These are phyloP conservation scores for Amoebophrya sp. DNA, from an alignment of 169 alveolate species.

Conservation along the genomic window DNA sequence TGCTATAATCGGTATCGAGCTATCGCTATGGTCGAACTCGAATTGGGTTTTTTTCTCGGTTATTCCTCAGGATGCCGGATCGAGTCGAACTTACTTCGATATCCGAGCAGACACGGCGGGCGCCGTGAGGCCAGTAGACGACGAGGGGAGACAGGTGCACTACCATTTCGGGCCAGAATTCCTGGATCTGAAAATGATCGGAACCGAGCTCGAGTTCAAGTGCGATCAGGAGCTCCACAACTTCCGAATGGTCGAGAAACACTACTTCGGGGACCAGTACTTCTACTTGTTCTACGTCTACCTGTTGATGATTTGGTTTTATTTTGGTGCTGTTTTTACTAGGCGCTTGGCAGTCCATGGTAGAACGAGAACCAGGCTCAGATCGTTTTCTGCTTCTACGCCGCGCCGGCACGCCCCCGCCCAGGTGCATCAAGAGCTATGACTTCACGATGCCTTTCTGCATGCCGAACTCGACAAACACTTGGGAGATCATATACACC, in stretches of 20 bases:
- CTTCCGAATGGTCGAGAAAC: conserved; percentile 62
- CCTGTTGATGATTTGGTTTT: too few species aligned
- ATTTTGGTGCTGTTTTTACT: too few species aligned
- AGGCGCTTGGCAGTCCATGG: too few species aligned
- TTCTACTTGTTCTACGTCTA: background rate
- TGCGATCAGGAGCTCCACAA: conserved; percentile 49
- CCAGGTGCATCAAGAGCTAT: conserved; percentile 32
- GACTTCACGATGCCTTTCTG: conserved; percentile 62
- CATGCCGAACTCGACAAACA: conserved; percentile 55
- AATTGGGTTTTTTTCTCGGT: conserved; percentile 25
- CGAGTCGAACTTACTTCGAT: too few species aligned
- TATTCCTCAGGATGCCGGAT: conserved; percentile 29
- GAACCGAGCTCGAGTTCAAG: conserved; percentile 48
- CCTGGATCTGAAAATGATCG: conserved; percentile 49
- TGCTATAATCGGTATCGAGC: background rate
- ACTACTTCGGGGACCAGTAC: conserved; percentile 46
- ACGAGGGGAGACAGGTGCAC: conserved; percentile 44
- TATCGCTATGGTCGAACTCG: conserved; percentile 40
- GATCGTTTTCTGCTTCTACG: too few species aligned
- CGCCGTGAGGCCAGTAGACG: too few species aligned
- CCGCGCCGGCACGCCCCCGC: too few species aligned
- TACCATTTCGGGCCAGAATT: conserved; percentile 64
- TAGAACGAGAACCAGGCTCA: too few species aligned
- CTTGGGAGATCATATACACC: conserved; percentile 58
- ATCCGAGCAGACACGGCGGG: too few species aligned